phyloP scores from a whole-genome alignment of 441 rosid genomes.

The Adansonia madagascariensis region DNA sequence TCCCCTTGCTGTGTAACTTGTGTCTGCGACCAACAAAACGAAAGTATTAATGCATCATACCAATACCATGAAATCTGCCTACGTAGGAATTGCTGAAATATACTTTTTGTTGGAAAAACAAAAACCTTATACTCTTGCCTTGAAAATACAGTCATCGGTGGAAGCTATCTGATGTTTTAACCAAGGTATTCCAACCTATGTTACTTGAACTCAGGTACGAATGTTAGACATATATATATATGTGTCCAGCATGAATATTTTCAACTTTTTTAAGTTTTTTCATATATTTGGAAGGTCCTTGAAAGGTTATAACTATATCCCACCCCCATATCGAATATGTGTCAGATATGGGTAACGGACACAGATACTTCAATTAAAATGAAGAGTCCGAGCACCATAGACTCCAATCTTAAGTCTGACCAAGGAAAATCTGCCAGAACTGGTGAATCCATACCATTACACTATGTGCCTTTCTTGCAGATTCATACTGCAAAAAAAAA shows the following conservation, averaged over 20 bases:
- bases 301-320: no score
- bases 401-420: background rate
- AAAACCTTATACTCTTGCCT: background rate
- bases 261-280: no score
- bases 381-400: no score
- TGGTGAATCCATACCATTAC: background rate
- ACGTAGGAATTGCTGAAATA: background rate
- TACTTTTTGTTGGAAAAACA: background rate
- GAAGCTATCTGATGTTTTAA: background rate
- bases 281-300: no score
- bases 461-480: background rate
- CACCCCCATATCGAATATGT: no score
- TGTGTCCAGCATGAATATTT: no score
- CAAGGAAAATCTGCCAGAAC: background rate
- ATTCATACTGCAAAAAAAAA: background rate
- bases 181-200: background rate
- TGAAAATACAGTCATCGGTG: background rate
- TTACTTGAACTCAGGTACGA: no score
- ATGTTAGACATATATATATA: no score
- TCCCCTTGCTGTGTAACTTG: constrained; percentile 71
- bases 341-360: no score
- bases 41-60: background rate
- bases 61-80: background rate
- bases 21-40: constrained; percentile 22
- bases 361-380: no score